Evolutionary conservation across 2,329 filamentous ascomycete genomes (phyloP).

Genomic region (Fusarium domesticum): DNA sequence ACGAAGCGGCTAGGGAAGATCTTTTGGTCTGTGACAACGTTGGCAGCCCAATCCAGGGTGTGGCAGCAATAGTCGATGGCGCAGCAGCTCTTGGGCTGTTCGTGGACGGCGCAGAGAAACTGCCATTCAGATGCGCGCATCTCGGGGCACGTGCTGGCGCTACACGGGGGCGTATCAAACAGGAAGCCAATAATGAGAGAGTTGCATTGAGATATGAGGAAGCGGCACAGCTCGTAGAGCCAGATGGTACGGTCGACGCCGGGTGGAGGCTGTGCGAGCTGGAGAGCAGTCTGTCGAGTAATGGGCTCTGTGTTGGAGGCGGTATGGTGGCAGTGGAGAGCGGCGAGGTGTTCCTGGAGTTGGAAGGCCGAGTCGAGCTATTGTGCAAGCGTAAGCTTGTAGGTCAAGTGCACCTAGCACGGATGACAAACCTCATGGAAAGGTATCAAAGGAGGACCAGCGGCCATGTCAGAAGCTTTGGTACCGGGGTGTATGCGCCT

Average conservation of each 20-base stretch:
- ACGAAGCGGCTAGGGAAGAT: slow-evolving; percentile 86
- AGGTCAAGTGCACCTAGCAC: background rate
- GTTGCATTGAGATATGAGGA: slow-evolving; percentile 93
- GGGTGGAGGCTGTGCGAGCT: slow-evolving; percentile 75
- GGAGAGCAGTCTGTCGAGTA: slow-evolving; percentile 68
- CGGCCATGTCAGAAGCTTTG: slow-evolving; percentile 86
- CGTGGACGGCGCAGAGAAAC: slow-evolving; percentile 96
- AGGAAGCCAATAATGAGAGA: slow-evolving; percentile 89
- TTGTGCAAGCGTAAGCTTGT: slow-evolving; percentile 18
- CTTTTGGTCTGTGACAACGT: slow-evolving; percentile 89
- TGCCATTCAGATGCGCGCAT: slow-evolving; percentile 99
- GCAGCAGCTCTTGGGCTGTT: slow-evolving; percentile 93
- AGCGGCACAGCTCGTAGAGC: slow-evolving; percentile 97
- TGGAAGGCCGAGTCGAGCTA: slow-evolving; percentile 98
- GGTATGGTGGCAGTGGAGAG: slow-evolving; percentile 81
- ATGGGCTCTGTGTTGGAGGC: slow-evolving; percentile 66
- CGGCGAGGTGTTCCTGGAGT: slow-evolving; percentile 93
- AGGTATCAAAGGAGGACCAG: slow-evolving; percentile 83
- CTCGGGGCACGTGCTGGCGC: slow-evolving; percentile 84
- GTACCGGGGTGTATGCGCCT: slow-evolving; percentile 90
- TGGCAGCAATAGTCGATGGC: slow-evolving; percentile 99
- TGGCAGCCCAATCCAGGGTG: slow-evolving; percentile 95
- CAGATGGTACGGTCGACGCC: slow-evolving; percentile 84
- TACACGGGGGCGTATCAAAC: slow-evolving; percentile 86
- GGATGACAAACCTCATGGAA: slow-evolving; percentile 67